These are phyloP conservation scores for Cutaneotrichosporon sp. DNA, from an alignment of 1,284 basidiomycete species.

Conservation along the genomic window DNA sequence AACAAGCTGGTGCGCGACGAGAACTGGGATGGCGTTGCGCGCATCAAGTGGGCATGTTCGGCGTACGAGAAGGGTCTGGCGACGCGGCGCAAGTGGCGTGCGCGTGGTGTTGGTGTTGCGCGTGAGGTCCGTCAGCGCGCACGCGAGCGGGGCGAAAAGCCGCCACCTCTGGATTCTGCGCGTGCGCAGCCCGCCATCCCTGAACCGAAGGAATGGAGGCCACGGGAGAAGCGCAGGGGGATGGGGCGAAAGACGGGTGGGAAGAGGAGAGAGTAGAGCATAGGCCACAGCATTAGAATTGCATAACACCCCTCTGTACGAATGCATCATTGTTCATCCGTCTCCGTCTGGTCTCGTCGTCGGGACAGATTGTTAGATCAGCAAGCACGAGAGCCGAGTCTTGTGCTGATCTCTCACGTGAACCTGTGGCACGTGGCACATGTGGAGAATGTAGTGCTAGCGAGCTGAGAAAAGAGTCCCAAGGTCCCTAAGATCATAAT, in stretches of 20 bases:
- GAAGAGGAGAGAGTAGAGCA: background rate
- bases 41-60: conserved; percentile 38
- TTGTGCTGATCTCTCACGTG: too few relatives aligned
- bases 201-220: background rate
- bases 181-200: background rate
- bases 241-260: background rate
- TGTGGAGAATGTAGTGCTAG: too few relatives aligned
- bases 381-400: too few relatives aligned
- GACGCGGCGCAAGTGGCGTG: conserved; percentile 38
- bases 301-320: conserved; percentile 1
- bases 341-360: background rate
- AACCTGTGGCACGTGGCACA: too few relatives aligned
- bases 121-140: conserved; percentile 15
- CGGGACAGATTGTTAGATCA: background rate
- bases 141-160: background rate
- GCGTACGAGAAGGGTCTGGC: conserved; percentile 37
- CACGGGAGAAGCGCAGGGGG: background rate
- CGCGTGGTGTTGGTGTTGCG: conserved; percentile 30
- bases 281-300: background rate
- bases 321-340: background rate
- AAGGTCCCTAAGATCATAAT: too few relatives aligned
- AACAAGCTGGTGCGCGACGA: conserved; percentile 42
- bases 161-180: background rate
- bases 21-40: conserved; percentile 30
- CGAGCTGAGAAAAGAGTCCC: too few relatives aligned